phyloP scores from a whole-genome alignment of 2,329 filamentous ascomycete genomes.

The Bipolaris victoriae region DNA sequence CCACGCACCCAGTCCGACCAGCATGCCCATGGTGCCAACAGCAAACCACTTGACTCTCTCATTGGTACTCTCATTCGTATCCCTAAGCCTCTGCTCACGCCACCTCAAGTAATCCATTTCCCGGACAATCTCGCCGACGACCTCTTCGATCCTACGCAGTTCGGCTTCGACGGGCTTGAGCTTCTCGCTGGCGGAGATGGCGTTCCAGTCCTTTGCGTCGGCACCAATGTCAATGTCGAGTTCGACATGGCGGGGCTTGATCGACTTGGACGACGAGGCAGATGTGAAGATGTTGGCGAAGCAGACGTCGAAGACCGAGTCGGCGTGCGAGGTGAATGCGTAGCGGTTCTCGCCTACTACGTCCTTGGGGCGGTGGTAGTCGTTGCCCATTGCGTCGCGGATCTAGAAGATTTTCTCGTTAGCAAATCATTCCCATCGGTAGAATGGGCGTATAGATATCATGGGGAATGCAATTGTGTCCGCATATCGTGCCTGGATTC shows the following conservation, averaged over 20 bases:
- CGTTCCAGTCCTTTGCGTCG: constrained; percentile 97
- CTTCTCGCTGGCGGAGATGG: constrained; percentile 95
- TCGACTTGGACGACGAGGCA: constrained; percentile 27
- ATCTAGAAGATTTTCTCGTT: constrained; percentile 65
- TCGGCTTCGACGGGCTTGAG: constrained; percentile 96
- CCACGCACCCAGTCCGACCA: constrained; percentile 89
- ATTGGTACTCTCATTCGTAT: constrained; percentile 99
- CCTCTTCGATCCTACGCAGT: constrained; percentile 88
- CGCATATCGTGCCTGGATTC: too few relatives aligned
- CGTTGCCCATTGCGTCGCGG: constrained; percentile 91
- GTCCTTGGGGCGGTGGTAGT: constrained; percentile 91
- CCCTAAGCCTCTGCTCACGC: constrained; percentile 92
- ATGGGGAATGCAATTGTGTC: too few relatives aligned
- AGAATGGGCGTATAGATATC: too few relatives aligned
- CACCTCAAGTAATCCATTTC: constrained; percentile 96
- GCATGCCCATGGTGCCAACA: constrained; percentile 87
- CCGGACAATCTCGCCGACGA: constrained; percentile 82
- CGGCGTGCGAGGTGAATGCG: constrained; percentile 90
- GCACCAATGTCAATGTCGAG: constrained; percentile 96
- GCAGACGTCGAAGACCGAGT: constrained; percentile 95
- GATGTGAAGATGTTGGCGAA: constrained; percentile 80
- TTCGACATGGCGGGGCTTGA: constrained; percentile 72
- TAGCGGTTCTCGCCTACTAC: constrained; percentile 90
- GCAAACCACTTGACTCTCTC: constrained; percentile 99
- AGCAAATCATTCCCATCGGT: background rate